Base-by-base conservation (phyloP, 345 rosid genomes). In the Aurinia saxatilis region DNA sequence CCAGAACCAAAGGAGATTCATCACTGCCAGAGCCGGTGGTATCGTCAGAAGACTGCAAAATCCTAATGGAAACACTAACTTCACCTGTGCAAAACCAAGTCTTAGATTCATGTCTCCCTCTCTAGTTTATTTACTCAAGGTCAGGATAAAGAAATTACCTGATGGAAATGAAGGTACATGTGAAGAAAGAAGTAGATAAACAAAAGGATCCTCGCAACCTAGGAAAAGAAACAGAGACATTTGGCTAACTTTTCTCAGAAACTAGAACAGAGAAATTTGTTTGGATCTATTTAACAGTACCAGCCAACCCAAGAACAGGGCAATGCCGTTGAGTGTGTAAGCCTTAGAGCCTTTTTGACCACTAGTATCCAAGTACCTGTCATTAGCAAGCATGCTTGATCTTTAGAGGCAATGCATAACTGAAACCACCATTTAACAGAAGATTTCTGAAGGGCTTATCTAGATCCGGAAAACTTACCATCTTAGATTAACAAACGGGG, bases 291-390 rank as follows among this genome's bases (percentile, higher is more conserved):
- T 10, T 27, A 70, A 75, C 76, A 61, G 54, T 90, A 90, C 92
- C 91, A 90, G 73, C 97, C 97, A 90, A 53, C 85, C 92, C 23
- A 85, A 66, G 83, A 90, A 90, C 75, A 87, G 68, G 37, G 83
- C 73, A 36, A 82, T 66, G 33, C 97, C 97, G 5, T 90, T 90
- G 73, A 57, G 70, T 29, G 79, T 44, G 69, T 83, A 90, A 34
- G 80, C 51, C 38, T 64, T 71, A 10, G 92, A 84, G 73, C 70
- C 79, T 65, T 90, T 90, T 76, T 73, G 73, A 62, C 87, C 88
- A 68, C 85, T 81, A 68, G 73, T 64, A 73, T 87, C 97, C 75
- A 90, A 70, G 70, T 87, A 83, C 97, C 97, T 90, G 54, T 30
- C 69, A 68, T 51, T 29, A 19, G 4, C 50, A 25, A 19, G 4